phyloP scores from a whole-genome alignment of 192 early-diverging fungal species.

The Spizellomyces punctatus region DNA sequence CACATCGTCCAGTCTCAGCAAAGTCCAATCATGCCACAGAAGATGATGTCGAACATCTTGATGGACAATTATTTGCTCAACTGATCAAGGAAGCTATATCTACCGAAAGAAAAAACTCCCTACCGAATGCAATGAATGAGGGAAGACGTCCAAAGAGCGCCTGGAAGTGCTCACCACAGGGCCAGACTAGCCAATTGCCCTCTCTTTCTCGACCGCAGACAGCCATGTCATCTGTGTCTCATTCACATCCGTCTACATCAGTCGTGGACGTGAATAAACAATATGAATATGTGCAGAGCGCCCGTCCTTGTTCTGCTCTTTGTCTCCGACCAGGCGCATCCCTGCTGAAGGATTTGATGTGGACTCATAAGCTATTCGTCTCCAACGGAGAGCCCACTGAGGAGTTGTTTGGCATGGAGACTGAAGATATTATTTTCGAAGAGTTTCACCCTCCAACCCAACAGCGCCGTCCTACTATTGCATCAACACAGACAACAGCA shows the following conservation, averaged over 20 bases:
- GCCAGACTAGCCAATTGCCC: not conserved
- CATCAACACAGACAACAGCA: no score
- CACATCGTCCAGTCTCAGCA: no score
- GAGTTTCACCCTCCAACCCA: no score
- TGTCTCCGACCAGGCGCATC: no score
- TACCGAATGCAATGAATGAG: not conserved
- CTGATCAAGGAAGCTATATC: not conserved
- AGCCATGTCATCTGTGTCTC: not conserved
- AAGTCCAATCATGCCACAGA: no score
- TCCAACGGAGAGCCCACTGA: not conserved
- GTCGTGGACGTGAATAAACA: slow-evolving; percentile 13
- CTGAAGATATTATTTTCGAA: not conserved
- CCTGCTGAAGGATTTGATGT: not conserved
- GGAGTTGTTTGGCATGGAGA: not conserved
- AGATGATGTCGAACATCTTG: no score
- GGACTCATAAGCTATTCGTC: not conserved
- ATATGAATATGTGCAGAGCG: not conserved
- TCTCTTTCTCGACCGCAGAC: not conserved
- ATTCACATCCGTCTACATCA: not conserved
- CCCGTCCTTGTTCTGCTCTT: not conserved
- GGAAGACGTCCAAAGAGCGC: not conserved
- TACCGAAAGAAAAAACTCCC: not conserved
- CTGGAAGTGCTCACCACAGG: not conserved
- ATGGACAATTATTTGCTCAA: no score
- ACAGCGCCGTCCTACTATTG: no score